These are phyloP conservation scores for Daphne laureola DNA, from an alignment of 441 rosid species.

Conservation along the genomic window DNA sequence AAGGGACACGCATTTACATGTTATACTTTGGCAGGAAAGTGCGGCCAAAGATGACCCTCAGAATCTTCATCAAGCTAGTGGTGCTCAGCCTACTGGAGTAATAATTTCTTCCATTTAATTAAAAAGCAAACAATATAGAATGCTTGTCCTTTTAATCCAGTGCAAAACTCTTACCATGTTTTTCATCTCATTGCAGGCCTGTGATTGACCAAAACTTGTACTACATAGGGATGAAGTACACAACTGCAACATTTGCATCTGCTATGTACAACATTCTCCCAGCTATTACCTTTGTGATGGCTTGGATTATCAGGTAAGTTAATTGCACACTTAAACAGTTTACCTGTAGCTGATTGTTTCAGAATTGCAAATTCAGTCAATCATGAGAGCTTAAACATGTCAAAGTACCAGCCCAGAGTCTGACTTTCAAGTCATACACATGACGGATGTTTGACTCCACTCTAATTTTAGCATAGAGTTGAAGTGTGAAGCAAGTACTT, in stretches of 20 bases:
- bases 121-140: not conserved
- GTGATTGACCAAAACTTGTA: slow-evolving; percentile 87
- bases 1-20: not conserved
- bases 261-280: slow-evolving; percentile 82
- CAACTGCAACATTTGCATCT: slow-evolving; percentile 84
- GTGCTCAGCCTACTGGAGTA: slow-evolving; percentile 80
- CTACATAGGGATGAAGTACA: slow-evolving; percentile 73
- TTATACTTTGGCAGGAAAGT: slow-evolving; percentile 43
- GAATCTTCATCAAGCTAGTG: slow-evolving; percentile 55
- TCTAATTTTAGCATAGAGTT: too few species aligned
- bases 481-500: too few species aligned
- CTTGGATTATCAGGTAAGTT: slow-evolving; percentile 49
- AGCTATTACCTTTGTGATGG: slow-evolving; percentile 77
- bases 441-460: too few species aligned
- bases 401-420: too few species aligned
- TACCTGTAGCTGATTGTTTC: too few species aligned
- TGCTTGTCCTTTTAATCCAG: not conserved
- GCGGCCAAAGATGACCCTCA: slow-evolving; percentile 70
- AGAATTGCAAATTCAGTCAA: too few species aligned
- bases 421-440: too few species aligned
- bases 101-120: slow-evolving; percentile 7
- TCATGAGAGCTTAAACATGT: too few species aligned
- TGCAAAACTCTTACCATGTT: not conserved
- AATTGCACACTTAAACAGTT: too few species aligned
- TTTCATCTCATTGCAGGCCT: slow-evolving; percentile 41